A percentile compares a stretch with the other conserved stretches of the same genome.
Evolutionary conservation across 306 rosid species (phyloP).

Genomic region (Cercis canadensis): DNA sequence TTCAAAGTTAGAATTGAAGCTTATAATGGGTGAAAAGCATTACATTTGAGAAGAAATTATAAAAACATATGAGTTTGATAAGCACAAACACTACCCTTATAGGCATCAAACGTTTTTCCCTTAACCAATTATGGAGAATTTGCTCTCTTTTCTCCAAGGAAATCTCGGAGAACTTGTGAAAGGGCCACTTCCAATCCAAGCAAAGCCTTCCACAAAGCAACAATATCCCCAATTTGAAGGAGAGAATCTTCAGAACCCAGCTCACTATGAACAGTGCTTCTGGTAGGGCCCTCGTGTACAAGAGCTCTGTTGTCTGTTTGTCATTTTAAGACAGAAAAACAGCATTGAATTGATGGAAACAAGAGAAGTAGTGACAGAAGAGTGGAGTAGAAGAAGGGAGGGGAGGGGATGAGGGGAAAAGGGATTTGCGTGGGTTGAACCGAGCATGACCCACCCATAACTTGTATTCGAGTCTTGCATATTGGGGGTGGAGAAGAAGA

Average conservation of each 20-base stretch:
- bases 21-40: constrained; percentile 19
- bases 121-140: constrained; percentile 69
- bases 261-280: constrained; percentile 53
- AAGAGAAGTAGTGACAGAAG: too few species aligned
- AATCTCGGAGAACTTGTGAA: constrained; percentile 74
- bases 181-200: constrained; percentile 78
- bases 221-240: constrained; percentile 73
- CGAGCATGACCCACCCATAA: too few species aligned
- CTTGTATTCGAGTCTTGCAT: too few species aligned
- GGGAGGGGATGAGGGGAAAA: too few species aligned
- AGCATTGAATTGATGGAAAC: not conserved
- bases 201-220: constrained; percentile 69
- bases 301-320: constrained; percentile 66
- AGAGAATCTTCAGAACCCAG: constrained; percentile 53
- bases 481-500: too few species aligned
- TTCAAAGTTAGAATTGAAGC: not conserved
- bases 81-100: constrained; percentile 59
- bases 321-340: not conserved
- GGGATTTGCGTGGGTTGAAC: too few species aligned
- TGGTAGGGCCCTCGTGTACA: constrained; percentile 52
- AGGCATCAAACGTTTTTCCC: constrained; percentile 48
- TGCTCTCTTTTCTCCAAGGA: constrained; percentile 74
- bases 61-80: constrained; percentile 72
- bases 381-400: too few species aligned
- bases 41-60: constrained; percentile 78